These are phyloP conservation scores for Hypericum perforatum DNA, from an alignment of 345 rosid genomes.

Conservation along the genomic window DNA sequence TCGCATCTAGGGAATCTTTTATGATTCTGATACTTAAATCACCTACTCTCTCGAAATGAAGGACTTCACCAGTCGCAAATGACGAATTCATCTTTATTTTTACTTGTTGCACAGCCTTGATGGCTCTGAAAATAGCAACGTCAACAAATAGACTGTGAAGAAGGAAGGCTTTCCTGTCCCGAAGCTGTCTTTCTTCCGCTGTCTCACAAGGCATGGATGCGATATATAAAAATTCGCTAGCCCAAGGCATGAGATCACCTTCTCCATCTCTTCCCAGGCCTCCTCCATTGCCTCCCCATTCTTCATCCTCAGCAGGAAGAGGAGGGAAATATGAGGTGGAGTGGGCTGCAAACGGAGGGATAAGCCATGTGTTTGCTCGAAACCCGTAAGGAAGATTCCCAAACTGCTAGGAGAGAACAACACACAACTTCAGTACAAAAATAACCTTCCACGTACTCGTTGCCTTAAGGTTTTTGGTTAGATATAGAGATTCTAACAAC, in stretches of 20 bases:
- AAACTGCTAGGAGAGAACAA: conserved; percentile 39
- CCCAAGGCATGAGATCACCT: conserved; percentile 76
- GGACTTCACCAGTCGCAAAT: conserved; percentile 22
- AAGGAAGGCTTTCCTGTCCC: conserved; percentile 93
- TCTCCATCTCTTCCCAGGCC: conserved; percentile 81
- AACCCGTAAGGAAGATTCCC: conserved; percentile 98
- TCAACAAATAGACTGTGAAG: conserved; percentile 94
- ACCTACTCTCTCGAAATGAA: conserved; percentile 54
- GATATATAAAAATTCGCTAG: conserved; percentile 56
- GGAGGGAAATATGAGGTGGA: conserved; percentile 58
- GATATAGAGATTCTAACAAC: no score
- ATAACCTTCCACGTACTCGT: no score
- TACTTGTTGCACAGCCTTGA: conserved; percentile 57
- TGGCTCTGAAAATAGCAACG: conserved; percentile 73
- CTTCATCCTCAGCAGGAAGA: conserved; percentile 79
- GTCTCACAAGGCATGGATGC: conserved; percentile 89
- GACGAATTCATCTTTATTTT: conserved; percentile 30
- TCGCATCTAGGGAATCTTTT: conserved; percentile 62
- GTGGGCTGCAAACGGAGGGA: conserved; percentile 72
- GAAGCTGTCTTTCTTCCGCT: conserved; percentile 80
- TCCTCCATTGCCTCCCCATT: conserved; percentile 94
- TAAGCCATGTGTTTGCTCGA: conserved; percentile 96
- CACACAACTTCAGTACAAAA: no score
- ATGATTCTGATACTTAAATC: conserved; percentile 52
- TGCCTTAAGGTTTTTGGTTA: no score